phyloP scores from a whole-genome alignment of 1,139 yeast species.

The Magnusiomyces paraingens region DNA sequence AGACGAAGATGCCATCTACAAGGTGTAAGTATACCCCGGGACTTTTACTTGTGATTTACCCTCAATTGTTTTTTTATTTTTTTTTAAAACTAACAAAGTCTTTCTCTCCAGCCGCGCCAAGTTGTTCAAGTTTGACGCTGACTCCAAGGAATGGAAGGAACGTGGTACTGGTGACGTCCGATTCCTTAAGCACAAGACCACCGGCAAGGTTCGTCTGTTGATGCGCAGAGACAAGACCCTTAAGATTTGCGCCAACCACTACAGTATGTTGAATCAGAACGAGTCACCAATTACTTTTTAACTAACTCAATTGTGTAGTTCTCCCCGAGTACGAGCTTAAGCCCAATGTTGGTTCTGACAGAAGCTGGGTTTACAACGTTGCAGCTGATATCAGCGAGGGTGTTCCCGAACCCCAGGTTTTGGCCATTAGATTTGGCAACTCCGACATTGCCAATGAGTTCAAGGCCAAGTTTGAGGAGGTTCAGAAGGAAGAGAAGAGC shows the following conservation, averaged over 20 bases:
- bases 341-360: conserved; percentile 93
- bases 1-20: conserved; percentile 81
- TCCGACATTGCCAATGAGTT: conserved; percentile 95
- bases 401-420: conserved; percentile 89
- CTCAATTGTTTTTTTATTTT: neutral
- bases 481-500: conserved; percentile 53
- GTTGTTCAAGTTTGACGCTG: conserved; percentile 78
- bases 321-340: conserved; percentile 77
- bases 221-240: conserved; percentile 99
- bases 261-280: conserved; percentile 32
- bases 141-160: conserved; percentile 92
- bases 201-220: conserved; percentile 77
- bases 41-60: neutral
- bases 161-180: conserved; percentile 99
- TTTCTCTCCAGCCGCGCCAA: conserved; percentile 58
- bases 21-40: conserved; percentile 41
- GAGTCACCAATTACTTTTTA: neutral
- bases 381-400: conserved; percentile 96
- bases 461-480: conserved; percentile 84
- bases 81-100: conserved; percentile 2
- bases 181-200: conserved; percentile 79
- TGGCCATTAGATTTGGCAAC: conserved; percentile 95
- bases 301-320: conserved; percentile 28
- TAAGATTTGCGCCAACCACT: conserved; percentile 96
- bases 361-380: conserved; percentile 96